Evolutionary conservation across 805 yeast species (phyloP).

Genomic region (Sungouiozyma ichnusensis): DNA sequence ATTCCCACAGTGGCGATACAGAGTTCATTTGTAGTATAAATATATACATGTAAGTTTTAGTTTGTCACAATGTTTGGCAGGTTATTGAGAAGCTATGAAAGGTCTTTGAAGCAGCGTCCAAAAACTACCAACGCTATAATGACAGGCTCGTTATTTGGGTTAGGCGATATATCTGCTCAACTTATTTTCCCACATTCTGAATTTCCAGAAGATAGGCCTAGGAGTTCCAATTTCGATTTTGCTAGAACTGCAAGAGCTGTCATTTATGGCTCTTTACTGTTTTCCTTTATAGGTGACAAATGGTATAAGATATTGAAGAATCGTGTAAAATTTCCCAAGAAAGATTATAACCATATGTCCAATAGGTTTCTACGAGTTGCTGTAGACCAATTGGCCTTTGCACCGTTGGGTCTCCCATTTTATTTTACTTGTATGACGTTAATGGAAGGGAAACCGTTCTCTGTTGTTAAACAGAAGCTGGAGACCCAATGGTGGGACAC

Average conservation of each 20-base stretch:
- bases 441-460: slow-evolving; percentile 43
- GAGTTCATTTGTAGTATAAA: no score
- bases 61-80: slow-evolving; percentile 12
- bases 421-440: slow-evolving; percentile 60
- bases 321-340: slow-evolving; percentile 32
- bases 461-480: slow-evolving; percentile 35
- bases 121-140: slow-evolving; percentile 43
- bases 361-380: slow-evolving; percentile 44
- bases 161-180: slow-evolving; percentile 74
- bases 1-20: no score
- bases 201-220: slow-evolving; percentile 1
- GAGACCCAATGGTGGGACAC: slow-evolving; percentile 54
- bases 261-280: slow-evolving; percentile 60
- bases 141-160: slow-evolving; percentile 55
- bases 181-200: slow-evolving; percentile 29
- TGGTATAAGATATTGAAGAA: slow-evolving; percentile 52
- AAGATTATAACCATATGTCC: slow-evolving; percentile 12
- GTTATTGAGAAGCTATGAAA: slow-evolving; percentile 13
- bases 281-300: slow-evolving; percentile 63
- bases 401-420: slow-evolving; percentile 68
- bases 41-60: no score
- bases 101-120: slow-evolving; percentile 34
- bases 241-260: slow-evolving; percentile 52
- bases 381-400: slow-evolving; percentile 64
- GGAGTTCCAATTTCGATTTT: slow-evolving; percentile 34